phyloP scores from a whole-genome alignment of 2,329 filamentous ascomycete genomes.

The Cordyceps pruinosa region DNA sequence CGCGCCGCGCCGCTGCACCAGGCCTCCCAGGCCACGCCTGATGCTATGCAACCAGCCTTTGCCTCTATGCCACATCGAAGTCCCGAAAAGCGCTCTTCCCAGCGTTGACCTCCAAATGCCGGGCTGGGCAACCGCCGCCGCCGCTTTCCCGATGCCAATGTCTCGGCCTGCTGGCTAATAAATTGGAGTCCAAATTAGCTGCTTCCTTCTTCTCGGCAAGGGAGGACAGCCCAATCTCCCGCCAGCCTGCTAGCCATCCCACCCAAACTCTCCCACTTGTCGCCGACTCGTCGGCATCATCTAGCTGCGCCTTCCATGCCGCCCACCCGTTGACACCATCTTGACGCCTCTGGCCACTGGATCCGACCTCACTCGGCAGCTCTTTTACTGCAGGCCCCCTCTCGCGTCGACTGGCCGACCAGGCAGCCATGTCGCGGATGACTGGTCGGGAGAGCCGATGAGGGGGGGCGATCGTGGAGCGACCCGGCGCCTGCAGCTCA shows the following conservation, averaged over 20 bases:
- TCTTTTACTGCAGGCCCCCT: background rate
- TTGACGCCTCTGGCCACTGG: background rate
- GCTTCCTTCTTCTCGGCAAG: background rate
- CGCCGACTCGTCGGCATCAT: background rate
- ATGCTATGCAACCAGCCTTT: background rate
- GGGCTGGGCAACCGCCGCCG: background rate
- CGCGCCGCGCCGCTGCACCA: background rate
- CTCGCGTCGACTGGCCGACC: background rate
- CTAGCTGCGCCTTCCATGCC: background rate
- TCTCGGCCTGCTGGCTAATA: constrained; percentile 1
- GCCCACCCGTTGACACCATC: background rate
- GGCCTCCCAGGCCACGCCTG: background rate
- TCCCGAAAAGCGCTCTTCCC: too few species aligned
- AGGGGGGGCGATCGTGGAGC: background rate
- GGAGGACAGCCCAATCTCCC: too few species aligned
- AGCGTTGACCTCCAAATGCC: background rate
- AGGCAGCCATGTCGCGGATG: background rate
- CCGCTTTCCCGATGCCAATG: background rate
- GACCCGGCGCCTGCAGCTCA: background rate
- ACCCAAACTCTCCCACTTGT: background rate
- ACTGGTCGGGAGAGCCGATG: background rate
- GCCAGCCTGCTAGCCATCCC: too few species aligned
- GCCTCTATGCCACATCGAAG: background rate
- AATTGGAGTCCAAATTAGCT: background rate
- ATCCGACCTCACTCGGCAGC: background rate